Conservation (phyloP, 2,329 filamentous ascomycete genomes). For the Ceratocystis ficicola region DNA sequence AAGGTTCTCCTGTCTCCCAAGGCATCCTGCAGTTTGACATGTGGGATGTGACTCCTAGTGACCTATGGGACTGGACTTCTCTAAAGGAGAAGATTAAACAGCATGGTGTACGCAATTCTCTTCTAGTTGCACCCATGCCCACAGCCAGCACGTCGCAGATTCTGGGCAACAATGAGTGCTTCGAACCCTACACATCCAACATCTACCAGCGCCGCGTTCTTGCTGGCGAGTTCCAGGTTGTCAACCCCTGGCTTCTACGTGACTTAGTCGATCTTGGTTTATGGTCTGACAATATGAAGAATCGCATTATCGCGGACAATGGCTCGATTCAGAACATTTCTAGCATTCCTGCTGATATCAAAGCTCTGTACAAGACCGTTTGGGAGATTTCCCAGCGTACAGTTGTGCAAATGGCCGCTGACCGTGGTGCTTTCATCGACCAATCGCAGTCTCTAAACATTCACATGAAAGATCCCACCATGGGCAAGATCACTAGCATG, state of each 20-base stretch:
- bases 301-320: conserved; percentile 94
- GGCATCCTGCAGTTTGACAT: conserved; percentile 97
- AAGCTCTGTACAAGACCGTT: conserved; percentile 96
- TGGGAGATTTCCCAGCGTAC: conserved; percentile 97
- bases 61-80: conserved; percentile 90
- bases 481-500: conserved; percentile 99
- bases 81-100: conserved; percentile 86
- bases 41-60: conserved; percentile 88
- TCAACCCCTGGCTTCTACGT: conserved; percentile 97
- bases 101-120: conserved; percentile 87
- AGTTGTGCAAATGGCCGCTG: conserved; percentile 94
- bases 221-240: conserved; percentile 97
- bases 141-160: conserved; percentile 97
- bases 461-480: conserved; percentile 96
- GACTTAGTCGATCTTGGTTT: conserved; percentile 95
- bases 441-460: conserved; percentile 99
- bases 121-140: conserved; percentile 93
- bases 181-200: conserved; percentile 98
- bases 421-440: conserved; percentile 96
- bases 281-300: conserved; percentile 99
- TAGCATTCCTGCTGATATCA: conserved; percentile 91
- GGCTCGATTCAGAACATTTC: conserved; percentile 95
- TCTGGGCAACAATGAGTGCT: conserved; percentile 97
- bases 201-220: conserved; percentile 98
- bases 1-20: conserved; percentile 86